Percentiles rank a stretch among this genome's conserved stretches.
These are phyloP conservation scores for Paramecium sexaurelia DNA, from an alignment of 73 alveolate species.

Conservation along the genomic window DNA sequence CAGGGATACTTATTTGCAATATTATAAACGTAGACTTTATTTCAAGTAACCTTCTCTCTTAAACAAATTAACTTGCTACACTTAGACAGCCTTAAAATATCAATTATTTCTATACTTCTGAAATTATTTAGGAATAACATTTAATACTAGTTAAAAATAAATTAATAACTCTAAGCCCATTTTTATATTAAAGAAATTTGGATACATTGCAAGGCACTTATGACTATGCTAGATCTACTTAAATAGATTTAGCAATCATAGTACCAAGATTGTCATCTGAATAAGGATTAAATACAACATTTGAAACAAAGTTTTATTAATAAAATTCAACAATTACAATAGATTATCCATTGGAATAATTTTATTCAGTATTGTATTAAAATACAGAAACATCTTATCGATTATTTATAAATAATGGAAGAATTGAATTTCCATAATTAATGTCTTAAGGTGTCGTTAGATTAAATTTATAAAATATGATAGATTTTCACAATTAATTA, in stretches of 20 bases:
- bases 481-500: background rate
- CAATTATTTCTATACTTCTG: background rate
- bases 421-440: background rate
- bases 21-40: background rate
- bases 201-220: background rate
- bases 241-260: background rate
- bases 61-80: background rate
- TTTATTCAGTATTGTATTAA: background rate
- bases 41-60: background rate
- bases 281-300: background rate
- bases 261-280: background rate
- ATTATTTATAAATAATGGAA: background rate
- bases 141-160: background rate
- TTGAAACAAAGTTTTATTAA: background rate
- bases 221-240: background rate
- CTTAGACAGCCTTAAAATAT: conserved; percentile 12
- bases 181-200: background rate
- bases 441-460: background rate
- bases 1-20: background rate
- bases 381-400: background rate
- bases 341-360: background rate
- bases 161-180: background rate
- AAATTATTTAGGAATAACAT: background rate
- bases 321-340: background rate
- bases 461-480: background rate